Conservation (phyloP, 305 asterid genomes). For the Nicotiana rustica region DNA sequence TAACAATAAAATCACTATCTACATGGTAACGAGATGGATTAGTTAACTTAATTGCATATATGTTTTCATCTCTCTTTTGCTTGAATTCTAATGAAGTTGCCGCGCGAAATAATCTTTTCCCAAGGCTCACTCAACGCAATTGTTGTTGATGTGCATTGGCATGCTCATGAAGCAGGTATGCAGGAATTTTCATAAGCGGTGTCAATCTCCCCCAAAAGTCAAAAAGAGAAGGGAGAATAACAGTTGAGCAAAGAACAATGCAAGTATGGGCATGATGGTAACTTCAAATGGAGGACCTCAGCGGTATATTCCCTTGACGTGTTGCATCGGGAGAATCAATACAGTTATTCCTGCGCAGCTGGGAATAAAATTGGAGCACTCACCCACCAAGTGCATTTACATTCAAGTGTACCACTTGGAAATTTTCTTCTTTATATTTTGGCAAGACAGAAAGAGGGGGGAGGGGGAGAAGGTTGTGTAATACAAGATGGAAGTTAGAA, state of each 20-base stretch:
- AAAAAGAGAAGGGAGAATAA: not conserved
- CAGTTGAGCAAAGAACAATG: not conserved
- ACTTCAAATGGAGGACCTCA: conserved; percentile 6
- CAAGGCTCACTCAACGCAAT: too few relatives aligned
- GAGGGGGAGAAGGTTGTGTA: not conserved
- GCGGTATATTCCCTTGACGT: not conserved
- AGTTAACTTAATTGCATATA: too few relatives aligned
- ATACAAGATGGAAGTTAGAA: not conserved
- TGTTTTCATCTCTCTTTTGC: too few relatives aligned
- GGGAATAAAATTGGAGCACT: not conserved
- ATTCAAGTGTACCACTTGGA: not conserved
- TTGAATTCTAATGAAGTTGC: too few relatives aligned
- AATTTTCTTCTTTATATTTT: not conserved
- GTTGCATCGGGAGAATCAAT: not conserved
- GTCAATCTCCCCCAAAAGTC: too few relatives aligned
- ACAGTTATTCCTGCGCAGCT: not conserved
- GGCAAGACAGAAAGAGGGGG: not conserved
- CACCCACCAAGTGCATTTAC: not conserved
- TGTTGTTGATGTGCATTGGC: too few relatives aligned
- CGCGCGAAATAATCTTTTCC: too few relatives aligned
- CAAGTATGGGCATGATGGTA: not conserved
- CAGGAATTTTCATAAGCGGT: too few relatives aligned
- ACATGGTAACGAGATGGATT: too few relatives aligned
- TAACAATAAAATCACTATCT: not conserved
- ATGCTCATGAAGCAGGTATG: too few relatives aligned